These are phyloP conservation scores for Acacia crassicarpa DNA, from an alignment of 306 rosid species.

Conservation along the genomic window DNA sequence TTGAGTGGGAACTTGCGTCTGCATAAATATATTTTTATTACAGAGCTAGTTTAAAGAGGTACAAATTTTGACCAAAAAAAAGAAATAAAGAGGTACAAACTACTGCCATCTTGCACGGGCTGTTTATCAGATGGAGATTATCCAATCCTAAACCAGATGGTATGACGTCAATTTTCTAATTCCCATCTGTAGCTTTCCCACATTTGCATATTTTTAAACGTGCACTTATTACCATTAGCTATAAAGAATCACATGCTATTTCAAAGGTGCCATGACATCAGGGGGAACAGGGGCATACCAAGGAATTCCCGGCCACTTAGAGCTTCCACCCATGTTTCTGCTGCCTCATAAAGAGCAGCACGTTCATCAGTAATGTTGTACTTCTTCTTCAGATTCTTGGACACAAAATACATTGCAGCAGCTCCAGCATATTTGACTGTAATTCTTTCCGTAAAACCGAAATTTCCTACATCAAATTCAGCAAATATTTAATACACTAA, in stretches of 20 bases:
- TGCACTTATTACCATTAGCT: neutral
- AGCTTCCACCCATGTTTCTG: constrained; percentile 95
- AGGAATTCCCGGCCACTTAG: constrained; percentile 84
- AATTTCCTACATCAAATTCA: constrained; percentile 64
- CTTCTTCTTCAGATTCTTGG: constrained; percentile 93
- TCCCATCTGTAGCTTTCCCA: neutral
- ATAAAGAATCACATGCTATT: constrained; percentile 7
- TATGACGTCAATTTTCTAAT: neutral
- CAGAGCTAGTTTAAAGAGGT: neutral
- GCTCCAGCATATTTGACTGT: constrained; percentile 95
- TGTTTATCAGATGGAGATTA: neutral
- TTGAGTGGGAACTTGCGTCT: neutral
- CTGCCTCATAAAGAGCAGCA: constrained; percentile 88
- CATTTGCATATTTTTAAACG: neutral
- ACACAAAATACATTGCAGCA: constrained; percentile 95
- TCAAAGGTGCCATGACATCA: constrained; percentile 1
- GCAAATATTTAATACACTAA: neutral
- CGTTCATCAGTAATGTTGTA: constrained; percentile 96
- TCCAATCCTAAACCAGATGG: neutral
- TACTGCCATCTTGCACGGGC: neutral
- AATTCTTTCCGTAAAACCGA: constrained; percentile 69
- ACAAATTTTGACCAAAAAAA: no score
- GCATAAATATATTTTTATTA: neutral
- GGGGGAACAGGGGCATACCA: constrained; percentile 41
- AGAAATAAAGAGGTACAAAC: neutral